Evolutionary conservation across 768 basidiomycete species (phyloP), one percentile per base, ranked within the genome.

Genomic region (Boletus rubropictus): DNA sequence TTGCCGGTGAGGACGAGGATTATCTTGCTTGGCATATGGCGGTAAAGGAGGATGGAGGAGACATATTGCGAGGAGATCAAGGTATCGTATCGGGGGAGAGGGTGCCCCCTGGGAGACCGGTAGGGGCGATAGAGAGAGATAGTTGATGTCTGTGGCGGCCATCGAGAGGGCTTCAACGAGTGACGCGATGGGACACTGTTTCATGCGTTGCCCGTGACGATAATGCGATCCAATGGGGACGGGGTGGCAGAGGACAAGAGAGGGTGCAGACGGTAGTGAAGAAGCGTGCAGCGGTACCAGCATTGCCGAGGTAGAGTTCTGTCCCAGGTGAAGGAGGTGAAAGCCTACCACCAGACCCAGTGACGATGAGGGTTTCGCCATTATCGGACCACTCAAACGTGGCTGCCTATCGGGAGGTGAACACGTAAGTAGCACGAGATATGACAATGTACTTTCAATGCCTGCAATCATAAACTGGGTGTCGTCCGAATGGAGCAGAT

Each of bases 181-280:
- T 6, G 96, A 90, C 0, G 92, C 96, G 55, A 95, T 93, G 12
- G 96, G 96, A 24, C 95, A 85, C 66, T 98, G 92, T 69, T 97
- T 98, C 96, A 98, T 99, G 94, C 90, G 56, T 99, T 99, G 39
- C 96, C 96, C 9, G 96, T 98, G 66, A 98, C 87, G 66, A 89
- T 67, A 15, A 93, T 96, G 21, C 70, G 69, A 39, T 74, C 68
- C 35, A 60, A 53, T 21, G 68, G 59, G 6, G 66, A 65, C 35
- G 71, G 68, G 4, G 65, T 29, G 20, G 57, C 49, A 8, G 69
- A 59, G 5, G 72, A 59, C 47, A 80, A 79, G 3, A 91, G 44
- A 98, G 81, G 0, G 94, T 85, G 68, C 94, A 97, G 41, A 99
- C 92, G 2, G 94, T 91, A 7, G 96, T 89, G 45, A 99, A 78